Percentiles rank a stretch among this genome's conserved stretches.
phyloP scores from a whole-genome alignment of 441 rosid species.

The Croton laevigatus region DNA sequence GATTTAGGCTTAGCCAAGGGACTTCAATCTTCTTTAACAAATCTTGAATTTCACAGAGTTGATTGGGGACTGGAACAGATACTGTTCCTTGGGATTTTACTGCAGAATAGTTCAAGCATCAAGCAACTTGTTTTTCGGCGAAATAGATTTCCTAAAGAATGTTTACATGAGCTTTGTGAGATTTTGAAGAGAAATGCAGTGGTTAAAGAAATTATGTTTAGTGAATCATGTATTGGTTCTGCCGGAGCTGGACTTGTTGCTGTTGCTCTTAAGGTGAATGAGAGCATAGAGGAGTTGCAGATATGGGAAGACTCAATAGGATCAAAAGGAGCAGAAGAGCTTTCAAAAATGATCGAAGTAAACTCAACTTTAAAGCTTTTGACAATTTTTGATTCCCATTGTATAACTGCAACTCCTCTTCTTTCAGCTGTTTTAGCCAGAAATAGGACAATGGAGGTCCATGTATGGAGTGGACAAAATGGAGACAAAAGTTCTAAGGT shows the following conservation, averaged over 20 bases:
- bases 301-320: slow-evolving; percentile 95
- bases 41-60: slow-evolving; percentile 62
- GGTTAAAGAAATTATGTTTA: slow-evolving; percentile 60
- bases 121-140: slow-evolving; percentile 55
- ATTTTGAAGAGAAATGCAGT: slow-evolving; percentile 50
- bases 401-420: slow-evolving; percentile 67
- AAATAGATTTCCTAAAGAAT: slow-evolving; percentile 52
- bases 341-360: slow-evolving; percentile 85
- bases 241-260: slow-evolving; percentile 68
- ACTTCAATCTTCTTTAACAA: slow-evolving; percentile 43
- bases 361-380: slow-evolving; percentile 69
- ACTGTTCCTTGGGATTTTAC: slow-evolving; percentile 48
- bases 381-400: slow-evolving; percentile 71
- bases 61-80: slow-evolving; percentile 61
- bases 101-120: slow-evolving; percentile 55
- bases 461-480: slow-evolving; percentile 70
- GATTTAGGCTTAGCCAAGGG: slow-evolving; percentile 45
- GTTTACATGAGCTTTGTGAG: slow-evolving; percentile 56
- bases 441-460: slow-evolving; percentile 80
- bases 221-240: slow-evolving; percentile 53
- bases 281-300: slow-evolving; percentile 77
- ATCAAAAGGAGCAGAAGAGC: slow-evolving; percentile 88
- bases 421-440: slow-evolving; percentile 83
- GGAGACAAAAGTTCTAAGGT: slow-evolving; percentile 63
- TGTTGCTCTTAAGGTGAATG: slow-evolving; percentile 61